Evolutionary conservation across 164 flowering plant genomes (phyloP), one percentile per base, ranked within the genome.

Genomic region (Nelumbo lutea): DNA sequence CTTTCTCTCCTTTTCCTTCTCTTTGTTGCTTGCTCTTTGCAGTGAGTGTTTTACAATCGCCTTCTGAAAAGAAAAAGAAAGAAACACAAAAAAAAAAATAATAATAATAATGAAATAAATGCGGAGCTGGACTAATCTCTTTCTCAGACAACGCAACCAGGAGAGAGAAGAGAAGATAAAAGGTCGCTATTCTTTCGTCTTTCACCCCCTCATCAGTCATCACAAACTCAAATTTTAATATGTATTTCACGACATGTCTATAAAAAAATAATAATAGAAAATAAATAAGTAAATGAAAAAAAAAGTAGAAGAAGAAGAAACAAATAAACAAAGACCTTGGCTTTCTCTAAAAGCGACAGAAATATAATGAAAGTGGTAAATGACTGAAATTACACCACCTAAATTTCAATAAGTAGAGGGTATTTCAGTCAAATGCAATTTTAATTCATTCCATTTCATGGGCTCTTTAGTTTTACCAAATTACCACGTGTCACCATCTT

Each of bases 141-240:
- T 62, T 68, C 78, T 72, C 73, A 42, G 68, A 66, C 9, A 55
- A 57, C 57, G 40, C 59, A 2, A 55, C 73, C 73, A 40, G 46
- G 27, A 60, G 66, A 77, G 72, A 71, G 70, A 76, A 68, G 62
- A 67, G 57, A 58, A 76, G 72, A 73, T 78, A 79, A 69, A 73
- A 68, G 68, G 87, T 84, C 86, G 83, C 83, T 83, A 46, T 81
- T 81, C 62, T 59, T 77, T 69, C 73, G 68, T 76, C 76, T 59
- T 60, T 39, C 78, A 45, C 80, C 68, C 44, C 68, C 72, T 74
- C 62, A 73, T 73, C 65, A 48, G 72, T 74, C 62, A 73, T 73
- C 65, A 48, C 55, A 60, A 40, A 51, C 62, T 9, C 43, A 69
- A 42, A 53, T 53, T 52, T 47, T 13, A 58, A 47, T 57, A 52